Evolutionary conservation across 306 rosid species (phyloP).

Genomic region (Biancaea sappan): DNA sequence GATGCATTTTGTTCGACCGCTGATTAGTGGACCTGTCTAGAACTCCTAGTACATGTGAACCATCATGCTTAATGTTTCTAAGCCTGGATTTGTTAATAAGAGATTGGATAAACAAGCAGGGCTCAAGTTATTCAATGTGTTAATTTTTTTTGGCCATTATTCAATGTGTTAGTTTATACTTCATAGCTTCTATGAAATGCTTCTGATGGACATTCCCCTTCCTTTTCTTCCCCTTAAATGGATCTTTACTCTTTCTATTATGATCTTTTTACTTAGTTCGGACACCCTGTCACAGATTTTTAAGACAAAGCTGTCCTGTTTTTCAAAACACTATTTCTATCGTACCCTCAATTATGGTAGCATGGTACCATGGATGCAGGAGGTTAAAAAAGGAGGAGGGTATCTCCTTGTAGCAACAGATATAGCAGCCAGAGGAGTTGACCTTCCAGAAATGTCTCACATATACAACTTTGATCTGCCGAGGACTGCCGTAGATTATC

Average conservation of each 20-base stretch:
- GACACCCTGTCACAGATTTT: background rate
- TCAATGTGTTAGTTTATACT: background rate
- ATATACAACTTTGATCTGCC: constrained; percentile 91
- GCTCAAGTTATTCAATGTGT: too few relatives aligned
- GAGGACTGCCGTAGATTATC: constrained; percentile 74
- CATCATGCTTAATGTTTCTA: background rate
- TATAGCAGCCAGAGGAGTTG: constrained; percentile 92
- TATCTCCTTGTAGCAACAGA: constrained; percentile 89
- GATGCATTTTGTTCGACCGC: too few relatives aligned
- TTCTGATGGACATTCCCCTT: background rate
- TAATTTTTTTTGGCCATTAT: too few relatives aligned
- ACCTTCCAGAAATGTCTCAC: constrained; percentile 87
- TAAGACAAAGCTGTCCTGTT: background rate
- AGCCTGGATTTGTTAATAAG: background rate
- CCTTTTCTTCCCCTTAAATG: background rate
- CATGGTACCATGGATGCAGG: constrained; percentile 50
- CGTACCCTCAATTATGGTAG: background rate
- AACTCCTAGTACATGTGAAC: background rate
- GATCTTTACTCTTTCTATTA: background rate
- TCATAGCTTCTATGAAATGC: background rate
- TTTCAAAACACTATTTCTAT: background rate
- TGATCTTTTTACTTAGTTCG: background rate
- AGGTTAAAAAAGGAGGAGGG: constrained; percentile 73
- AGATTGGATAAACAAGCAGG: background rate
- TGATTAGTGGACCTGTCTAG: background rate